A percentile compares a stretch with the other conserved stretches of the same genome.
Evolutionary conservation across 495 filamentous ascomycete species (phyloP).

Genomic region (Hypoxylon cercidicola): DNA sequence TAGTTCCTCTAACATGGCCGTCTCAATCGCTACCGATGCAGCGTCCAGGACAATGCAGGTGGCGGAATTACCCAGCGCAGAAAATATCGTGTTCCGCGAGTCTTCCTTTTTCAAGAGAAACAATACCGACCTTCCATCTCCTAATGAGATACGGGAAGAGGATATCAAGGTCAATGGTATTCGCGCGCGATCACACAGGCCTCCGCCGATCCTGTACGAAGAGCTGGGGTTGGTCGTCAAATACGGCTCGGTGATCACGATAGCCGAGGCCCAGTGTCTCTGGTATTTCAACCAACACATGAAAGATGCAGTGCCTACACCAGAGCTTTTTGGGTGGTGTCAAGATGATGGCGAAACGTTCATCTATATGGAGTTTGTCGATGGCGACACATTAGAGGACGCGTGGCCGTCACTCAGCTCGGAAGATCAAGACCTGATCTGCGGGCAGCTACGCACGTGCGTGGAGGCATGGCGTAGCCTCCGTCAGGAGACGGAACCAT

Average conservation of each 20-base stretch:
- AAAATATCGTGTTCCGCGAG: slow-evolving; percentile 20
- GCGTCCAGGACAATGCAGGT: slow-evolving; percentile 8
- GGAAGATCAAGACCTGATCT: slow-evolving; percentile 49
- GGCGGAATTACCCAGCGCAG: slow-evolving; percentile 9
- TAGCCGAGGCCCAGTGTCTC: slow-evolving; percentile 57
- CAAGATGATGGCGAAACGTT: slow-evolving; percentile 54
- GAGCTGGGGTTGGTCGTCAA: slow-evolving; percentile 57
- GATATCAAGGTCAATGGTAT: slow-evolving; percentile 8
- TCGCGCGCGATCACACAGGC: slow-evolving; percentile 9
- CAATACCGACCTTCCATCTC: slow-evolving; percentile 11
- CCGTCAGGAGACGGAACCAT: slow-evolving; percentile 48
- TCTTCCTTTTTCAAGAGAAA: slow-evolving; percentile 13
- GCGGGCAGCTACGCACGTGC: slow-evolving; percentile 46
- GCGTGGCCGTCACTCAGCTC: slow-evolving; percentile 49
- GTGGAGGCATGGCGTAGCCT: slow-evolving; percentile 44
- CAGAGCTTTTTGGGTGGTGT: slow-evolving; percentile 61
- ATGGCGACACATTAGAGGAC: slow-evolving; percentile 52
- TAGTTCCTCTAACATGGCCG: background rate
- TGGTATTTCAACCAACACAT: slow-evolving; percentile 53
- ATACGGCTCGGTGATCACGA: slow-evolving; percentile 47
- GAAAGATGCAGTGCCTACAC: slow-evolving; percentile 52
- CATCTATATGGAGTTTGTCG: slow-evolving; percentile 61
- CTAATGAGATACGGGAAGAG: slow-evolving; percentile 8
- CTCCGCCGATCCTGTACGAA: slow-evolving; percentile 40
- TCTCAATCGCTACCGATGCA: background rate